Base-by-base conservation (phyloP, 768 basidiomycete genomes). In the Neoboletus subvelutipes region DNA sequence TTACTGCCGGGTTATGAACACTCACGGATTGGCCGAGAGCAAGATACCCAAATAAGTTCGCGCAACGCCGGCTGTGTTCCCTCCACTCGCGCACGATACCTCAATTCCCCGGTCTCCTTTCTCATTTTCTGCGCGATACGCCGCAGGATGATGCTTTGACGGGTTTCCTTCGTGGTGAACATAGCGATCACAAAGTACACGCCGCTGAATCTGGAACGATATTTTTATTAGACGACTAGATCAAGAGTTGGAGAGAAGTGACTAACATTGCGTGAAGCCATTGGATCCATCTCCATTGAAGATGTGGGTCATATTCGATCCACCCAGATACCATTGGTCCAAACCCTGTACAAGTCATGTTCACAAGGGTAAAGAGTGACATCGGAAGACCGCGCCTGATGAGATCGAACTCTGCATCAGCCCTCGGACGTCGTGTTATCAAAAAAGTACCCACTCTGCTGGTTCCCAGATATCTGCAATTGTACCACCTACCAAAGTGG, bases 271-370 rank as follows among this genome's bases (percentile, higher is more conserved):
- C 75, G 57, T 86, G 83, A 13, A 90, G 78, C 89, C 89, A 92
- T 65, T 90, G 83, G 24, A 93, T 89, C 88, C 89, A 92, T 24
- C 88, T 77, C 88, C 90, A 92, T 64, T 77, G 76, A 13, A 91
- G 71, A 22, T 71, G 73, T 0, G 76, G 73, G 56, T 84, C 80
- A 59, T 80, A 75, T 62, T 90, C 85, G 33, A 89, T 75, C 83
- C 85, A 88, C 17, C 85, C 85, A 24, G 83, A 81, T 10, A 79
- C 70, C 4, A 88, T 71, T 1, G 89, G 84, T 13, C 86, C 90
- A 4, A 91, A 45, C 0, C 84, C 87, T 2, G 83, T 84, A 1
- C 82, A 85, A 3, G 78, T 78, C 34, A 92, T 72, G 3, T 85
- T 87, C 4, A 77, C 76, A 12, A 85, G 56, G 0, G 86, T 72